Evolutionary conservation across 2,329 filamentous ascomycete genomes (phyloP).

Genomic region (Chaetomiaceae sp.): DNA sequence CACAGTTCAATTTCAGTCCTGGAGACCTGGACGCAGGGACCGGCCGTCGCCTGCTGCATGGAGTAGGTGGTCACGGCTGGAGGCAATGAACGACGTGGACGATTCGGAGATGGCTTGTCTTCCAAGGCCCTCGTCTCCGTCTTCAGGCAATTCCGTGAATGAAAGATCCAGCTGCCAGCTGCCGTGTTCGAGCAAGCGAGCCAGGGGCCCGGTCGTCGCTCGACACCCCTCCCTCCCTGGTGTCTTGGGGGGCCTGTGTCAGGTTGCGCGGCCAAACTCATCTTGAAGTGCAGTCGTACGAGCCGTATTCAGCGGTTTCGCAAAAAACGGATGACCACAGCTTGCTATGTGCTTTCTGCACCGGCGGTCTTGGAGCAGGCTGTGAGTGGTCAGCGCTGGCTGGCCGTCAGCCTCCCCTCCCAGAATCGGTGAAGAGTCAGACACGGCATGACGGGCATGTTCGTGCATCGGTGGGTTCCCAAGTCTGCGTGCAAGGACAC

Average conservation of each 20-base stretch:
- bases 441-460: too few relatives aligned
- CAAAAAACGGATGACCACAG: too few relatives aligned
- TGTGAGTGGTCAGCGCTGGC: too few relatives aligned
- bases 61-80: conserved; percentile 9
- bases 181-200: background rate
- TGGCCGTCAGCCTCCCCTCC: too few relatives aligned
- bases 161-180: conserved; percentile 7
- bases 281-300: too few relatives aligned
- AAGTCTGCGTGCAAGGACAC: background rate
- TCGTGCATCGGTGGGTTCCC: too few relatives aligned
- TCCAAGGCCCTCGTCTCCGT: background rate
- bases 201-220: too few relatives aligned
- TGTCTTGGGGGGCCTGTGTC: too few relatives aligned
- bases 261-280: too few relatives aligned
- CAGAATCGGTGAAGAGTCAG: conserved; percentile 6
- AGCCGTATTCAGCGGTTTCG: too few relatives aligned
- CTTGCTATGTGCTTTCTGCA: too few relatives aligned
- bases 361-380: too few relatives aligned
- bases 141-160: background rate
- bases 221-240: background rate
- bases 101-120: background rate
- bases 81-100: background rate
- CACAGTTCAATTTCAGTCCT: conserved; percentile 14
- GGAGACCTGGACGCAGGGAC: background rate
- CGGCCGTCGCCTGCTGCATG: background rate